Evolutionary conservation across 2,329 filamentous ascomycete genomes (phyloP), one percentile per base, ranked within the genome.

Genomic region (Malbranchea cinnamomea): DNA sequence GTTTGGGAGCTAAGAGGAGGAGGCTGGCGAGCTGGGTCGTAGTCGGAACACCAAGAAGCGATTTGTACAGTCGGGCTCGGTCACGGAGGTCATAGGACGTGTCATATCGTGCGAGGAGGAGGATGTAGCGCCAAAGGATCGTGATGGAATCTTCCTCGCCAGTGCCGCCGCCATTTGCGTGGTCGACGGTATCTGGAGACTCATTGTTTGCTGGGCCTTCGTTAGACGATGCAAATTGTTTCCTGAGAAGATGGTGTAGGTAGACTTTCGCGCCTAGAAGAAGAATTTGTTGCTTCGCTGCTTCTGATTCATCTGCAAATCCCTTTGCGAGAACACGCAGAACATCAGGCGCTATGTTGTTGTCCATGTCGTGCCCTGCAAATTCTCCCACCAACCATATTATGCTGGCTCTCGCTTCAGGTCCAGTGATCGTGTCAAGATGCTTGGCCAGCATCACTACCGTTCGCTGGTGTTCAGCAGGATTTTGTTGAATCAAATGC

Each of bases 371-470:
- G 2, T 78, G 55, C 0, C 83, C 82, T 0, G 87, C 74, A 44
- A 91, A 95, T 53, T 98, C 89, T 26, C 89, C 89, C 0, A 95
- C 85, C 1, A 98, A 71, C 89, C 89, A 98, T 43, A 98, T 79
- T 39, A 98, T 94, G 28, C 82, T 93, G 3, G 89, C 89, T 41
- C 89, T 70, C 3, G 89, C 89, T 37, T 84, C 78, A 1, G 89
- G 75, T 37, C 89, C 85, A 0, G 79, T 82, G 2, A 84, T 81
- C 3, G 78, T 79, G 47, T 94, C 89, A 2, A 98, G 69, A 37
- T 93, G 85, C 54, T 84, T 89, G 4, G 89, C 89, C 28, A 98
- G 60, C 26, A 83, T 71, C 19, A 95, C 72, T 1, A 95, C 84
- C 0, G 89, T 98, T 23, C 76, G 78, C 7, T 73, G 68, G 49